These are phyloP conservation scores for Podochytrium sp. DNA, from an alignment of 192 early-diverging fungal species.

Conservation along the genomic window DNA sequence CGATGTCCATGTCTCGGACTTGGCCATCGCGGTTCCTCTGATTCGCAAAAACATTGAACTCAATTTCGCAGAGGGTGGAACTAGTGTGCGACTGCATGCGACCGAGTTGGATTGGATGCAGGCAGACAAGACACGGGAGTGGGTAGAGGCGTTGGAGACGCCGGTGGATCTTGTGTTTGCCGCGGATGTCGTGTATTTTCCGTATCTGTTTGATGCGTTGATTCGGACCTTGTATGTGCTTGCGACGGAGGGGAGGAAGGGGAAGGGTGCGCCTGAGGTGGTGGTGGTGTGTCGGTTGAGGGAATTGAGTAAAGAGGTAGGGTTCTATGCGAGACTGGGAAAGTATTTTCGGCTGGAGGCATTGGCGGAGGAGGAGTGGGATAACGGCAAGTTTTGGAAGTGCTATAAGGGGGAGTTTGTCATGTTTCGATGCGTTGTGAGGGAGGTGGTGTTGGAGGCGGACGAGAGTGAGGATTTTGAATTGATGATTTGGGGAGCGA, in stretches of 20 bases:
- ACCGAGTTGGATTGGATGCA: slow-evolving; percentile 20
- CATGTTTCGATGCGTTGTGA: slow-evolving; percentile 12
- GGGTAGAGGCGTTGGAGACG: neutral
- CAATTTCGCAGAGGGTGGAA: neutral
- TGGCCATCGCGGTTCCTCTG: slow-evolving; percentile 19
- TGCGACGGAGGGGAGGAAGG: neutral
- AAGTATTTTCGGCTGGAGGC: slow-evolving; percentile 18
- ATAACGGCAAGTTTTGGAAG: slow-evolving; percentile 10
- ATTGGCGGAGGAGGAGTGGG: slow-evolving; percentile 8
- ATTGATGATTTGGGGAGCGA: neutral
- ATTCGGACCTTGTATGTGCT: slow-evolving; percentile 11
- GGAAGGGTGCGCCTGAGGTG: neutral
- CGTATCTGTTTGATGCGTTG: slow-evolving; percentile 28
- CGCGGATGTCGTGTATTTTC: slow-evolving; percentile 32
- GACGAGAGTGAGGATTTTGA: slow-evolving; percentile 33
- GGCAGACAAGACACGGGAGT: neutral
- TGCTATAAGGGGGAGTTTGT: slow-evolving; percentile 15
- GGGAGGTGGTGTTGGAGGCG: slow-evolving; percentile 1
- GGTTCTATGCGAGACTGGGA: slow-evolving; percentile 27
- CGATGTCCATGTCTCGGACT: slow-evolving; percentile 24
- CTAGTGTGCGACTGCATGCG: neutral
- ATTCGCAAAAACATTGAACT: slow-evolving; percentile 11
- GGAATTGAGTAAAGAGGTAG: slow-evolving; percentile 18
- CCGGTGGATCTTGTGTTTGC: slow-evolving; percentile 18
- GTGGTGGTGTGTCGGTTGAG: slow-evolving; percentile 9